These are phyloP conservation scores for Tuber umbilicatum DNA, from an alignment of 495 filamentous ascomycete species.

Conservation along the genomic window DNA sequence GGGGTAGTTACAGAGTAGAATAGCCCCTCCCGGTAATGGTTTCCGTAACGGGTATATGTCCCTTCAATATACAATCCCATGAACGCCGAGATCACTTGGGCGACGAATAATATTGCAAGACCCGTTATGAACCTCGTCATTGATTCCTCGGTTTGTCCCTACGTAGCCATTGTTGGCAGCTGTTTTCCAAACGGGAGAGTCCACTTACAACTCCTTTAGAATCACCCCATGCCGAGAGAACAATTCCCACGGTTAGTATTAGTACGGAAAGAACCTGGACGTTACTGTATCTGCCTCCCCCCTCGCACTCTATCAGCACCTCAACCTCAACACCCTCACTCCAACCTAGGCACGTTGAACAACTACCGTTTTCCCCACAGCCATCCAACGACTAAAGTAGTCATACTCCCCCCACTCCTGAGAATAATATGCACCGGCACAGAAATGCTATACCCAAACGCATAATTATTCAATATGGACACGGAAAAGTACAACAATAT, in stretches of 20 bases:
- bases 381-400: constrained; percentile 80
- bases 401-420: constrained; percentile 87
- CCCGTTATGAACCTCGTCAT: constrained; percentile 57
- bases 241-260: constrained; percentile 77
- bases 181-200: background rate
- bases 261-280: constrained; percentile 73
- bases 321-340: background rate
- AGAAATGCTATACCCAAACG: constrained; percentile 92
- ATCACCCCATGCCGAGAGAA: constrained; percentile 81
- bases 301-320: background rate
- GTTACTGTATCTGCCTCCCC: constrained; percentile 54
- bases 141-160: constrained; percentile 41
- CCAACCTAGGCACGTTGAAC: background rate
- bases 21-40: constrained; percentile 90
- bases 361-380: constrained; percentile 61
- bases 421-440: constrained; percentile 97
- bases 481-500: constrained; percentile 87
- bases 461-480: constrained; percentile 94
- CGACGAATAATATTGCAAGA: constrained; percentile 74
- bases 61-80: constrained; percentile 93
- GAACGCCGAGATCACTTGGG: constrained; percentile 82
- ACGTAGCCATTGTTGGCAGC: background rate
- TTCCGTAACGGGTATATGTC: constrained; percentile 75
- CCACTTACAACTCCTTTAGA: constrained; percentile 65
- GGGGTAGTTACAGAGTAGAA: constrained; percentile 70